phyloP scores from a whole-genome alignment of 768 basidiomycete species.

The Mycena vitilis region DNA sequence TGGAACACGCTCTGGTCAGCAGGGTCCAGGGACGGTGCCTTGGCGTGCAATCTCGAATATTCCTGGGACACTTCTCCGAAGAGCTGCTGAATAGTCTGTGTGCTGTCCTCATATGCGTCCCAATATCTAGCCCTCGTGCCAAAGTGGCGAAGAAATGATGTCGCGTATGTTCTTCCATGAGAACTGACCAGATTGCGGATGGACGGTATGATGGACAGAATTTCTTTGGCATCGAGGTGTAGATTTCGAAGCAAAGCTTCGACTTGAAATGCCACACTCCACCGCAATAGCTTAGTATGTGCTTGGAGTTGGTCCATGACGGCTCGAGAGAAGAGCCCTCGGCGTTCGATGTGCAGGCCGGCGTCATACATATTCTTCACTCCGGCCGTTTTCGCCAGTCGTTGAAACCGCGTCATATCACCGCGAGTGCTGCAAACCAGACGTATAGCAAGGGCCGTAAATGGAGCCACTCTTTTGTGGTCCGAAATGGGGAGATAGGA shows the following conservation, averaged over 20 bases:
- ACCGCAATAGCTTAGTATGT: conserved; percentile 53
- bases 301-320: conserved; percentile 45
- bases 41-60: conserved; percentile 37
- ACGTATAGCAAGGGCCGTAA: conserved; percentile 63
- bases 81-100: conserved; percentile 44
- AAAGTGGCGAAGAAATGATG: conserved; percentile 57
- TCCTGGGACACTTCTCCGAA: conserved; percentile 45
- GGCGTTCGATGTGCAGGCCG: conserved; percentile 53
- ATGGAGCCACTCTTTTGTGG: conserved; percentile 61
- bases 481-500: conserved; percentile 52
- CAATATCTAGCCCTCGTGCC: conserved; percentile 43
- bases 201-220: conserved; percentile 53
- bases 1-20: conserved; percentile 52
- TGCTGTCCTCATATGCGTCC: conserved; percentile 39
- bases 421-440: conserved; percentile 53
- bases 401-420: conserved; percentile 53
- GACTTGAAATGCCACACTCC: conserved; percentile 71
- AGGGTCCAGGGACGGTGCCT: conserved; percentile 40
- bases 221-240: conserved; percentile 62
- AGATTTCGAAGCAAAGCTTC: conserved; percentile 55
- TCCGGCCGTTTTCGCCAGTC: conserved; percentile 52
- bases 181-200: conserved; percentile 45
- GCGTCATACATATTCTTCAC: conserved; percentile 49
- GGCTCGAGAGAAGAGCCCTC: conserved; percentile 56
- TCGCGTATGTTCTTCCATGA: conserved; percentile 50